Evolutionary conservation across 2,329 filamentous ascomycete species (phyloP), one percentile per base, ranked within the genome.

Genomic region (Cercospora zeae-maydis): DNA sequence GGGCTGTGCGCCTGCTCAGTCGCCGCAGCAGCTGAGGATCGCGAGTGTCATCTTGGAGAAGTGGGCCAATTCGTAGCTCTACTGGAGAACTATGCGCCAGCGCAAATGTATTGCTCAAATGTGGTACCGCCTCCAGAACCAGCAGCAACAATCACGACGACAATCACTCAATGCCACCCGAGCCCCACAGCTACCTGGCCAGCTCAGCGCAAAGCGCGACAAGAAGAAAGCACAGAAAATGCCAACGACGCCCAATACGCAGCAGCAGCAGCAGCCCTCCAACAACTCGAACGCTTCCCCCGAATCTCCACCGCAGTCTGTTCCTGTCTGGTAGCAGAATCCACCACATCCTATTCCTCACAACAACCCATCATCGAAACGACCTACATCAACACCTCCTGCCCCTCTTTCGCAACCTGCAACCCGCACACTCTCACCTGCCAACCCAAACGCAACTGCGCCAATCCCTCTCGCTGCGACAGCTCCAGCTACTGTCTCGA

Each of bases 391-490:
- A 56, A 16, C 1, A 51, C 47, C 24, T 27, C 47, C 16, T 51
- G 47, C 2, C 21, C 47, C 2, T 51, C 47, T 1, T 13, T 19
- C 21, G 36, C 45, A 19, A 57, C 36, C 27, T 67, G 65, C 51
- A 9, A 39, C 49, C 8, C 36, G 61, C 30, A 39, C 36, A 56
- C 65, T 63, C 59, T 53, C 58, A 16, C 16, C 30, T 16, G 31
- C 19, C 34, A 63, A 59, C 30, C 58, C 7, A 52, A 33, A 6
- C 59, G 66, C 3, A 59, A 65, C 52, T 67, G 65, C 56, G 39
- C 49, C 5, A 67, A 67, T 21, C 65, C 65, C 19, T 58, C 65
- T 6, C 47, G 54, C 42, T 67, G 66, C 49, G 61, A 61, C 5
- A 58, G 58, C 1, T 39, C 56, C 33, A 62, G 58, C 55, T 65